These are phyloP conservation scores for Spathaspora passalidarum DNA, from an alignment of 805 yeast species.

Conservation along the genomic window DNA sequence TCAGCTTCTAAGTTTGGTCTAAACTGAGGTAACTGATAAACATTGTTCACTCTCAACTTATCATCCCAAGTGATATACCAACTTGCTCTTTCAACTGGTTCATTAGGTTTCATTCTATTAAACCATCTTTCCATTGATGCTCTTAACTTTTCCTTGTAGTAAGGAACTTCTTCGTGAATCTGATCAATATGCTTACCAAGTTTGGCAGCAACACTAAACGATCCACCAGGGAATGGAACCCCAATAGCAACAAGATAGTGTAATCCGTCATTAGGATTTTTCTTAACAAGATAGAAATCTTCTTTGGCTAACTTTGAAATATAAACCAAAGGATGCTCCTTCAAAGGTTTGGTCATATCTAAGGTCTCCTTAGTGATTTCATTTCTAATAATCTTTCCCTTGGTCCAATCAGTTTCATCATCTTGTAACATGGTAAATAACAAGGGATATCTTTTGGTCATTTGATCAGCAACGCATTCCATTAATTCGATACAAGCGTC, in stretches of 20 bases:
- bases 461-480: slow-evolving; percentile 59
- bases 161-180: slow-evolving; percentile 69
- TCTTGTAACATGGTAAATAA: slow-evolving; percentile 48
- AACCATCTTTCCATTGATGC: slow-evolving; percentile 76
- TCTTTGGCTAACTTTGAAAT: slow-evolving; percentile 72
- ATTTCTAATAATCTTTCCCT: slow-evolving; percentile 52
- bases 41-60: slow-evolving; percentile 52
- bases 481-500: slow-evolving; percentile 62
- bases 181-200: slow-evolving; percentile 60
- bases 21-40: slow-evolving; percentile 52
- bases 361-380: slow-evolving; percentile 60
- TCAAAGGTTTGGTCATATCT: slow-evolving; percentile 58
- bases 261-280: slow-evolving; percentile 49
- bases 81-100: slow-evolving; percentile 70
- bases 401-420: slow-evolving; percentile 11
- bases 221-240: slow-evolving; percentile 79
- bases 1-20: slow-evolving; percentile 28
- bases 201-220: slow-evolving; percentile 59
- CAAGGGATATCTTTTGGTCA: slow-evolving; percentile 60
- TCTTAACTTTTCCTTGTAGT: slow-evolving; percentile 61
- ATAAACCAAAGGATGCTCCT: slow-evolving; percentile 60
- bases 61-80: slow-evolving; percentile 79
- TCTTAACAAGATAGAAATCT: slow-evolving; percentile 64
- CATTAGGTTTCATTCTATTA: slow-evolving; percentile 54
- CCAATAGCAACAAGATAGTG: slow-evolving; percentile 73